phyloP scores from a whole-genome alignment of 257 asterid genomes.

The Linaria vulgaris region DNA sequence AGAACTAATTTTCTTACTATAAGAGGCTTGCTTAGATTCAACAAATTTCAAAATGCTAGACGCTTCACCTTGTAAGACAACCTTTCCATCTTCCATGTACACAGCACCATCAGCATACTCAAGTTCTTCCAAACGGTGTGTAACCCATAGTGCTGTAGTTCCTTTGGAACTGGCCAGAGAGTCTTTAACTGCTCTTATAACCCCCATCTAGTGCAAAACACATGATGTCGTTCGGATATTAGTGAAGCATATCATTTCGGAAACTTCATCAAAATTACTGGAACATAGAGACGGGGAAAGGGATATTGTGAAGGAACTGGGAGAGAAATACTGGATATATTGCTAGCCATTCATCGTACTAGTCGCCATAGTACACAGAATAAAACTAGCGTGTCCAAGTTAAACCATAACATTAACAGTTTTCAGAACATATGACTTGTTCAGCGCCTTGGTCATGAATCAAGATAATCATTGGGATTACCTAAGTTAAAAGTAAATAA shows the following conservation, averaged over 20 bases:
- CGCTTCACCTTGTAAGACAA: slow-evolving; percentile 61
- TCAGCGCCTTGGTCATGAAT: neutral
- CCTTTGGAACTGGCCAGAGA: slow-evolving; percentile 56
- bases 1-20: slow-evolving; percentile 44
- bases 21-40: slow-evolving; percentile 54
- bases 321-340: neutral
- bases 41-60: slow-evolving; percentile 54
- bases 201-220: slow-evolving; percentile 57
- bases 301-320: neutral
- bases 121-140: slow-evolving; percentile 91
- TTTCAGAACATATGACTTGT: neutral
- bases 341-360: no score
- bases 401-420: no score
- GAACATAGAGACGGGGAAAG: neutral
- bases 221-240: slow-evolving; percentile 15
- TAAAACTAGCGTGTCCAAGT: no score
- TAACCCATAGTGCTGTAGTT: slow-evolving; percentile 91
- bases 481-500: neutral
- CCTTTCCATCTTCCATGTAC: slow-evolving; percentile 84
- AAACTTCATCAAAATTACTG: neutral
- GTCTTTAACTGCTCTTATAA: slow-evolving; percentile 72
- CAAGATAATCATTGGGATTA: neutral
- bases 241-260: slow-evolving; percentile 3
- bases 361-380: no score
- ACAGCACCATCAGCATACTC: slow-evolving; percentile 87